Conservation (phyloP, 305 asterid genomes). For the Fraxinus angustifolia region DNA sequence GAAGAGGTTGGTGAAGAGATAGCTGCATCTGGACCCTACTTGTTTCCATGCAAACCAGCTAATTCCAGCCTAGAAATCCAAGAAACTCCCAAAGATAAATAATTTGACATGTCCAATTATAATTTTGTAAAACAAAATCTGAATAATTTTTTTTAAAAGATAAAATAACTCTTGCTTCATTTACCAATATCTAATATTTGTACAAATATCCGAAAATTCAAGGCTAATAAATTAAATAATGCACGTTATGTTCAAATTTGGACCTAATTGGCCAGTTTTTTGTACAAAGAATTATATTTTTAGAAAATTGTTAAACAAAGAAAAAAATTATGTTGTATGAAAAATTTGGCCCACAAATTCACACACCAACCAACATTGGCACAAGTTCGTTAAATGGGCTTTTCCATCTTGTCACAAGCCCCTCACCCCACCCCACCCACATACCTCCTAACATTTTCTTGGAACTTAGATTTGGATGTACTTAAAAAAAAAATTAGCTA, state of each 20-base stretch:
- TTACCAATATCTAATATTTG: not conserved
- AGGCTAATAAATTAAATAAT: not conserved
- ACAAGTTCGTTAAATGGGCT: conserved; percentile 19
- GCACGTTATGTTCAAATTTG: not conserved
- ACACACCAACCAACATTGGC: conserved; percentile 20
- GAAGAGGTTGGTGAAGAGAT: conserved; percentile 37
- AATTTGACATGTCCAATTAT: not conserved
- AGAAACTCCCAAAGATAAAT: not conserved
- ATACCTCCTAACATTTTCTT: not conserved
- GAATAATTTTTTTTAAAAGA: not conserved
- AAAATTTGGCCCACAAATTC: conserved; percentile 25
- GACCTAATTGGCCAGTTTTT: not conserved
- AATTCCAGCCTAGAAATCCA: conserved; percentile 12
- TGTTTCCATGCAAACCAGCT: conserved; percentile 23
- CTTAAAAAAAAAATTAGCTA: not conserved
- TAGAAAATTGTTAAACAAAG: not conserved
- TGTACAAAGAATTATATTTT: not conserved
- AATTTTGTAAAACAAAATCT: not conserved
- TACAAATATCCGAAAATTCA: not conserved
- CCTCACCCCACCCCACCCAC: not conserved
- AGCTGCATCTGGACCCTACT: conserved; percentile 47
- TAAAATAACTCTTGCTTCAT: not conserved
- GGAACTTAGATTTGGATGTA: not conserved
- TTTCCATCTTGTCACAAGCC: not conserved
- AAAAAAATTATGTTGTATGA: not conserved